These are phyloP conservation scores for Russula earlei DNA, from an alignment of 768 basidiomycete genomes.

Conservation along the genomic window DNA sequence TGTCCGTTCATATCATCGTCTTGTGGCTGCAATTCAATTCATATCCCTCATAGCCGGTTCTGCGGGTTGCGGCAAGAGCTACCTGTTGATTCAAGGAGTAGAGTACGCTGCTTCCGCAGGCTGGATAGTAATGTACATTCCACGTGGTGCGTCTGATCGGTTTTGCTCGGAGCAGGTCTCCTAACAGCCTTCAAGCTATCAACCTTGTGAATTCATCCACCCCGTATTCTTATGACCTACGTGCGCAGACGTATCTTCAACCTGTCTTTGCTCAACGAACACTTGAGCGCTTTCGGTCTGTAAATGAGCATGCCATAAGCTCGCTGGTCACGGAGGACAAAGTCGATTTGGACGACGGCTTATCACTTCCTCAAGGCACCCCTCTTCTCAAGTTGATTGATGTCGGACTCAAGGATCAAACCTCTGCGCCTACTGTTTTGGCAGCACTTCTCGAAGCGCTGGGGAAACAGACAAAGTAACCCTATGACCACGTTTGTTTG, in stretches of 20 bases:
- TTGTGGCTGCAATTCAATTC: not conserved
- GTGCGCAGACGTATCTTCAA: conserved; percentile 71
- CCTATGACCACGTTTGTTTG: not conserved
- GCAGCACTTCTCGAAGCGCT: conserved; percentile 51
- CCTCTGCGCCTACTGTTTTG: conserved; percentile 46
- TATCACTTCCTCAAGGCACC: conserved; percentile 39
- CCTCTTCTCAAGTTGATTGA: conserved; percentile 46
- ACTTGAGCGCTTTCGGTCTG: conserved; percentile 49
- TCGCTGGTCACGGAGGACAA: conserved; percentile 34
- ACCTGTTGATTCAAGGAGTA: conserved; percentile 66
- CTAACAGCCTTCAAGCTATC: conserved; percentile 29
- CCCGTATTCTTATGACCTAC: conserved; percentile 61
- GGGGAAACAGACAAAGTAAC: conserved; percentile 54
- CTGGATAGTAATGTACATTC: conserved; percentile 83
- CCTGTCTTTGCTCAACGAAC: conserved; percentile 53
- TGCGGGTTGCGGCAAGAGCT: conserved; percentile 74
- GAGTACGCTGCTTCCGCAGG: conserved; percentile 51
- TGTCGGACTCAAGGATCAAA: conserved; percentile 45
- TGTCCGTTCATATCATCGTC: conserved; percentile 29
- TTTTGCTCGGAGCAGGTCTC: not conserved
- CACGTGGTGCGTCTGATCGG: conserved; percentile 44
- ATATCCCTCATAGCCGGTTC: conserved; percentile 46
- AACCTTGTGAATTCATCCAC: conserved; percentile 68
- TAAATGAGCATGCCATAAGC: conserved; percentile 42
- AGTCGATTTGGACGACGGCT: conserved; percentile 39